A percentile compares a stretch with the other conserved stretches of the same genome.
Evolutionary conservation across 495 filamentous ascomycete species (phyloP).

Genomic region (Tuber brumale): DNA sequence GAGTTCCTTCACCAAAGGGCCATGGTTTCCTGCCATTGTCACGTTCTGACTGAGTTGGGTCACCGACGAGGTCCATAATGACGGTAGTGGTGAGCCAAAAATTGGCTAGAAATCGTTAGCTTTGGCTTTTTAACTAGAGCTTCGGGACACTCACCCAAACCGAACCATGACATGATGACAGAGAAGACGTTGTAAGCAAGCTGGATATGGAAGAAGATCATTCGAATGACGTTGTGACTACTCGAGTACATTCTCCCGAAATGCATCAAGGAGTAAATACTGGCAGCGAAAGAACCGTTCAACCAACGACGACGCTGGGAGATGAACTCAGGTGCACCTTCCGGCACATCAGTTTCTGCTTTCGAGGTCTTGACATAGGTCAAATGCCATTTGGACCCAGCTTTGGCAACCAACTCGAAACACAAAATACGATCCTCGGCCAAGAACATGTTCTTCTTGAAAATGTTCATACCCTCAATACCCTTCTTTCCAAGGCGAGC

Average conservation of each 20-base stretch:
- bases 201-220: conserved; percentile 43
- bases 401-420: conserved; percentile 44
- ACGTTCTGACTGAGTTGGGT: conserved; percentile 44
- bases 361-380: conserved; percentile 44
- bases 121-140: not conserved
- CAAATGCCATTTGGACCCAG: conserved; percentile 44
- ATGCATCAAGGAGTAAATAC: conserved; percentile 58
- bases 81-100: conserved; percentile 96
- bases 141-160: conserved; percentile 60
- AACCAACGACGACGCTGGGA: conserved; percentile 44
- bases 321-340: conserved; percentile 42
- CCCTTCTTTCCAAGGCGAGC: conserved; percentile 91
- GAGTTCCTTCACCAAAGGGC: conserved; percentile 81
- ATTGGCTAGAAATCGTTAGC: conserved; percentile 50
- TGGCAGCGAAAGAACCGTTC: conserved; percentile 44
- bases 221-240: conserved; percentile 42
- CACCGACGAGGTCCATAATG: conserved; percentile 94
- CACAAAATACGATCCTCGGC: conserved; percentile 45
- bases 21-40: conserved; percentile 49
- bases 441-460: conserved; percentile 47
- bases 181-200: conserved; percentile 90
- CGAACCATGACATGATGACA: conserved; percentile 90
- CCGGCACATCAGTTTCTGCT: conserved; percentile 43
- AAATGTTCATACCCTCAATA: conserved; percentile 52
- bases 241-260: conserved; percentile 57